A percentile compares a stretch with the other conserved stretches of the same genome.
Evolutionary conservation across 306 rosid genomes (phyloP).

Genomic region (Inga laurina): DNA sequence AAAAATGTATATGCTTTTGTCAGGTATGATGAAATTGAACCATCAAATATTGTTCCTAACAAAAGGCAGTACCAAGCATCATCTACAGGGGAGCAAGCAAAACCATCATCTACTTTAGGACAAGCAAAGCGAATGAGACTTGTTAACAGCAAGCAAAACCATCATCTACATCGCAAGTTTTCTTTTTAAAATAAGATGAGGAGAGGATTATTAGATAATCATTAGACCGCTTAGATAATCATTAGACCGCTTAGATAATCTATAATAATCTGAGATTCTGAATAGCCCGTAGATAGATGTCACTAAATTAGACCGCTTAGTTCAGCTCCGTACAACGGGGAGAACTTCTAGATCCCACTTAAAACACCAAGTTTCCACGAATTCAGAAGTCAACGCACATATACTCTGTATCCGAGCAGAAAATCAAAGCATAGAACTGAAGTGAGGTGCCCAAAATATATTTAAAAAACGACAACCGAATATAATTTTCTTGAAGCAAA

Average conservation of each 20-base stretch:
- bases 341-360: neutral
- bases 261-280: neutral
- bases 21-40: slow-evolving; percentile 74
- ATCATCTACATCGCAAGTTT: neutral
- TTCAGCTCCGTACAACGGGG: neutral
- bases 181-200: neutral
- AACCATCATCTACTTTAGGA: slow-evolving; percentile 47
- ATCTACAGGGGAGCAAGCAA: slow-evolving; percentile 49
- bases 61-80: slow-evolving; percentile 68
- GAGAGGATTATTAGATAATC: neutral
- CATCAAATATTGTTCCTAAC: slow-evolving; percentile 42
- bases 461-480: too few species aligned
- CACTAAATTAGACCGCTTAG: neutral
- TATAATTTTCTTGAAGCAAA: too few species aligned
- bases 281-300: neutral
- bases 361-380: neutral
- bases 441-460: too few species aligned
- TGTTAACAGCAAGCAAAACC: slow-evolving; percentile 10
- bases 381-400: neutral
- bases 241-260: too few species aligned
- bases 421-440: too few species aligned
- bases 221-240: too few species aligned
- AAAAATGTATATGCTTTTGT: slow-evolving; percentile 21
- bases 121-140: slow-evolving; percentile 62
- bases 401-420: too few species aligned